Base-by-base conservation (phyloP, 2,329 filamentous ascomycete species). In the Colletotrichum noveboracense region DNA sequence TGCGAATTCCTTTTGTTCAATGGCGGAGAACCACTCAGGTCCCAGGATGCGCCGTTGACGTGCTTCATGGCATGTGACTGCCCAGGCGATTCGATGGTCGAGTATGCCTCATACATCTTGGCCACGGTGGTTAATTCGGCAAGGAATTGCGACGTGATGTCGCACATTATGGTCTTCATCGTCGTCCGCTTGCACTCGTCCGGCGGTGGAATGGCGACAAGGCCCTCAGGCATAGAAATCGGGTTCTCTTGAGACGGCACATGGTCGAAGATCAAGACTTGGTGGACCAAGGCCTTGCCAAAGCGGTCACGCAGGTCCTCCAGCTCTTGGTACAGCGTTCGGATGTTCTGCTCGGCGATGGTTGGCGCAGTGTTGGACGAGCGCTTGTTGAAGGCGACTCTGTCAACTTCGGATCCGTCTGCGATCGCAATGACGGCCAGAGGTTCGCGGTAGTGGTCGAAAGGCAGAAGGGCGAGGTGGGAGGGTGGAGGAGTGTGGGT, bases 391-490 rank as follows among this genome's bases (percentile, higher is more conserved):
- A 91, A 90, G 58, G 86, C 84, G 6, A 86, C 83, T 76, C 88
- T 88, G 75, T 88, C 85, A 30, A 95, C 88, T 83, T 97, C 95
- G 55, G 87, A 85, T 64, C 94, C 95, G 84, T 98, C 96, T 18
- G 95, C 94, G 74, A 98, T 89, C 5, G 95, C 96, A 77, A 99
- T 91, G 30, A 98, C 89, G 67, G 94, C 91, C 70, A 98, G 88
- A 10, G 95, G 94, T 83, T 98, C 95, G 79, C 96, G 91, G 83
- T 95, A 98, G 58, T 96, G 88, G 83, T 99, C 97, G 87, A 98
- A 98, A 1, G 97, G 96, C 48, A 94, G 94, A 55, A 98, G 87
- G 24, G 95, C 91, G 58, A 95, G 88, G 82, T 98, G 95, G 36
- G 95, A 95, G 36, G 93, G 90, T n/a, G 94, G 93, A 28, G 95